phyloP scores from a whole-genome alignment of 352 stramenopile species.

The Phytophthora citrophthora region DNA sequence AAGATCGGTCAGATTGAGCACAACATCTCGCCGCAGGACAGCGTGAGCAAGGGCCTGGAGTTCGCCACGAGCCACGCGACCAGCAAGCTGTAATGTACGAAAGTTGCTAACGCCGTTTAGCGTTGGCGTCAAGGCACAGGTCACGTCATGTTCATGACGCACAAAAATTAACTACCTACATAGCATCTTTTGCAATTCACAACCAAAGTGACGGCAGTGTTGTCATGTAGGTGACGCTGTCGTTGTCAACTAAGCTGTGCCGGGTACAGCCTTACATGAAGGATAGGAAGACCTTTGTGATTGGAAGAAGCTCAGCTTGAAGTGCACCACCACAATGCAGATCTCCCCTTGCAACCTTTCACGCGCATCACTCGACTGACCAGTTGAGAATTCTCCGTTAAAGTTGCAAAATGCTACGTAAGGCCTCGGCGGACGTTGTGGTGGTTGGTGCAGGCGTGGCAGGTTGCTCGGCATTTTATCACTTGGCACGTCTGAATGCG shows the following conservation, averaged over 20 bases:
- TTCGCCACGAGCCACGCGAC: constrained; percentile 55
- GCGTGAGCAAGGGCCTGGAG: constrained; percentile 77
- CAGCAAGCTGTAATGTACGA: constrained; percentile 48
- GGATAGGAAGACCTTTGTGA: constrained; percentile 21
- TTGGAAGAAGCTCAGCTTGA: constrained; percentile 26
- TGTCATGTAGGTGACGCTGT: constrained; percentile 14
- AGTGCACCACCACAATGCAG: constrained; percentile 21
- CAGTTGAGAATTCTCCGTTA: constrained; percentile 23
- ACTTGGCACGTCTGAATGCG: constrained; percentile 72
- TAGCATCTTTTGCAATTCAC: constrained; percentile 31
- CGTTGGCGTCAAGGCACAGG: constrained; percentile 3
- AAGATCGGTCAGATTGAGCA: constrained; percentile 75
- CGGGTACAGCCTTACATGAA: neutral
- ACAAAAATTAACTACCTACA: constrained; percentile 7
- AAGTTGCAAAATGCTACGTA: constrained; percentile 43
- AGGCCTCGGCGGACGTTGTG: constrained; percentile 67
- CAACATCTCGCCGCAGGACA: constrained; percentile 81
- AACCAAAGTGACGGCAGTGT: constrained; percentile 15
- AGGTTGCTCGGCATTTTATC: constrained; percentile 82
- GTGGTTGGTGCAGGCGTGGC: constrained; percentile 76
- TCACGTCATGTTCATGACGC: constrained; percentile 25
- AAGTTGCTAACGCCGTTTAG: constrained; percentile 5
- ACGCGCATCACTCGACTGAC: constrained; percentile 10
- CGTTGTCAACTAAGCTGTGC: constrained; percentile 3
- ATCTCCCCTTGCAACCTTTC: constrained; percentile 24